Evolutionary conservation across 495 filamentous ascomycete genomes (phyloP), one percentile per base, ranked within the genome.

Genomic region (Xylaria flabelliformis): DNA sequence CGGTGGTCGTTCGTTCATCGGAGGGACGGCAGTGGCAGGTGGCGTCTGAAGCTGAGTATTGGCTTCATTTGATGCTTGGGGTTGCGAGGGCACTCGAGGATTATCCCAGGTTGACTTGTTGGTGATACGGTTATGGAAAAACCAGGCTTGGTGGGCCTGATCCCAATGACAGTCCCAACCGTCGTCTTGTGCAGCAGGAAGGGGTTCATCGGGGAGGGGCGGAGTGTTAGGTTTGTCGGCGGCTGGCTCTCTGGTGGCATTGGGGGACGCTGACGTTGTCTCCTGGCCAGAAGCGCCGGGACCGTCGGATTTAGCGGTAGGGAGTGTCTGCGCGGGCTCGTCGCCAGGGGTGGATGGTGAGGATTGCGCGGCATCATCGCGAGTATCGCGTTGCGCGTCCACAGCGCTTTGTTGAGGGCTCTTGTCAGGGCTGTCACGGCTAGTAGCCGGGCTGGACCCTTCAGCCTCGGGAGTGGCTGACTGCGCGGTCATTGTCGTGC

Each of bases 111-210:
- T 94, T 21, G 91, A 91, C 70, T 87, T 78, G 29, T 87, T 83
- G 41, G 92, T 95, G 78, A 92, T 90, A 62, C 91, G 90, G 78
- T 97, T 98, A 85, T 92, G 92, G 85, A 97, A 98, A 83, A 96
- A 97, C 79, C 89, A 98, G 12, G 90, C 86, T 69, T 90, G 85
- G 0, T 88, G 87, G 34, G 80, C 87, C 29, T 85, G 82, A 76
- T 97, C 93, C 94, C 94, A 98, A 69, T 95, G 84, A 32, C 90
- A 90, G 64, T 91, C 90, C 95, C 95, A 98, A 67, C 95, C 95
- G 78, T 98, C 95, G 73, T 97, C 93, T 73, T 82, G 70, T 36
- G 78, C 75, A 7, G 34, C 74, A 12, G 84, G 80, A 15, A 76
- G 73, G n/a, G 83, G 81, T 74, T 82, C 80, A 46, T 75, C 72